A percentile compares a stretch with the other conserved stretches of the same genome.
phyloP scores from a whole-genome alignment of 192 early-diverging fungal species.

The Coemansia sp. region DNA sequence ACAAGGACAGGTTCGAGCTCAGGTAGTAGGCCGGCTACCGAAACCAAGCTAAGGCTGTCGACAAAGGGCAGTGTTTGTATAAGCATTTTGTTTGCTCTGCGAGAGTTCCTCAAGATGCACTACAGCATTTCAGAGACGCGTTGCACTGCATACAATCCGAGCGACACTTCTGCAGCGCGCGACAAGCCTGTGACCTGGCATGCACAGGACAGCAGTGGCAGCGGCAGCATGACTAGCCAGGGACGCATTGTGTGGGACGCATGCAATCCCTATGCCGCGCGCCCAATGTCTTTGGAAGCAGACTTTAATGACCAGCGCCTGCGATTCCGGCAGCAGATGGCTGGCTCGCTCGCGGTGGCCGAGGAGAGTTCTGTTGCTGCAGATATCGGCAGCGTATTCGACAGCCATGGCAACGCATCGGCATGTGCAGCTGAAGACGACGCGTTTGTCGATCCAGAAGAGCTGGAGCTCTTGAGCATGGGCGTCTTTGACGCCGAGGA shows the following conservation, averaged over 20 bases:
- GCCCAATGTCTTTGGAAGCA: slow-evolving; percentile 32
- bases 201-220: slow-evolving; percentile 19
- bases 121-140: slow-evolving; percentile 60
- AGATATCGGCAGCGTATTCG: slow-evolving; percentile 12
- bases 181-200: slow-evolving; percentile 62
- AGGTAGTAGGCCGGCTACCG: too few species aligned
- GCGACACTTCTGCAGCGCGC: slow-evolving; percentile 45
- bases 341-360: slow-evolving; percentile 28
- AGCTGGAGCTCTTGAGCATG: slow-evolving; percentile 34
- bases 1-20: background rate
- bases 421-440: slow-evolving; percentile 3
- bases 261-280: slow-evolving; percentile 34
- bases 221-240: slow-evolving; percentile 9
- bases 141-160: slow-evolving; percentile 55
- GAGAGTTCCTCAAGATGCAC: slow-evolving; percentile 61
- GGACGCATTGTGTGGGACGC: slow-evolving; percentile 47
- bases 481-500: slow-evolving; percentile 16
- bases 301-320: slow-evolving; percentile 38
- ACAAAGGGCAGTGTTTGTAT: slow-evolving; percentile 63
- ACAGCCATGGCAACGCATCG: slow-evolving; percentile 1
- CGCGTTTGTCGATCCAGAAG: slow-evolving; percentile 17
- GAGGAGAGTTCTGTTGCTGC: slow-evolving; percentile 22
- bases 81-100: slow-evolving; percentile 61
- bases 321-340: slow-evolving; percentile 38
- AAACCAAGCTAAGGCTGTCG: slow-evolving; percentile 12